A percentile compares a stretch with the other conserved stretches of the same genome.
phyloP scores from a whole-genome alignment of 257 asterid species.

The Petunia axillaris region DNA sequence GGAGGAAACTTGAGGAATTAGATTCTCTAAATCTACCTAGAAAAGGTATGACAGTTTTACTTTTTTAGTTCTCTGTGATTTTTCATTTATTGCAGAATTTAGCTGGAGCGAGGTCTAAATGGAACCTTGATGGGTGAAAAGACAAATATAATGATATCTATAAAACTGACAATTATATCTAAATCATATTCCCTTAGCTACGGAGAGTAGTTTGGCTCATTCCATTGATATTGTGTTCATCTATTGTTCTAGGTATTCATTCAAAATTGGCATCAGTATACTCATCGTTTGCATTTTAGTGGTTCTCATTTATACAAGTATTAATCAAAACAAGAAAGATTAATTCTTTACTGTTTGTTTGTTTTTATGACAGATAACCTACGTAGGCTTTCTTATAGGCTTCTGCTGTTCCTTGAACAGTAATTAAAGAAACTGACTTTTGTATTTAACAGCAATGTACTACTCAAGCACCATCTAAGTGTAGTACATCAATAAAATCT shows the following conservation, averaged over 20 bases:
- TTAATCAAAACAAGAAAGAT: not conserved
- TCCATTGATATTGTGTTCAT: not conserved
- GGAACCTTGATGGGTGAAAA: not conserved
- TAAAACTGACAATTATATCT: not conserved
- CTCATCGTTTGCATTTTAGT: not conserved
- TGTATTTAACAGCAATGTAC: not conserved
- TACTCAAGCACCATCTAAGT: not conserved
- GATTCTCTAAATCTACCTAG: slow-evolving; percentile 87
- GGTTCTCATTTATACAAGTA: not conserved
- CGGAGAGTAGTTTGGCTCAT: not conserved
- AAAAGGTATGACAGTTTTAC: slow-evolving; percentile 54
- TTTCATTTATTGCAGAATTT: slow-evolving; percentile 5
- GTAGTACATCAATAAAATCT: not conserved
- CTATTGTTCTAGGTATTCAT: not conserved
- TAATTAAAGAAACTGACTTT: not conserved
- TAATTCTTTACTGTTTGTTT: not conserved
- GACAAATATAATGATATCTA: not conserved
- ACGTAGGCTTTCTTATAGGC: not conserved
- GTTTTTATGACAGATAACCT: not conserved
- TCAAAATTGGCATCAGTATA: not conserved
- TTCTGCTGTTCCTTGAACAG: not conserved
- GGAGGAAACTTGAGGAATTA: slow-evolving; percentile 85
- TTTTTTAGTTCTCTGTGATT: slow-evolving; percentile 2
- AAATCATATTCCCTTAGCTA: not conserved
- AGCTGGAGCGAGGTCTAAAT: not conserved